Base-by-base conservation (phyloP, 208 protist species). In the Acanthamoeba castellanii region DNA sequence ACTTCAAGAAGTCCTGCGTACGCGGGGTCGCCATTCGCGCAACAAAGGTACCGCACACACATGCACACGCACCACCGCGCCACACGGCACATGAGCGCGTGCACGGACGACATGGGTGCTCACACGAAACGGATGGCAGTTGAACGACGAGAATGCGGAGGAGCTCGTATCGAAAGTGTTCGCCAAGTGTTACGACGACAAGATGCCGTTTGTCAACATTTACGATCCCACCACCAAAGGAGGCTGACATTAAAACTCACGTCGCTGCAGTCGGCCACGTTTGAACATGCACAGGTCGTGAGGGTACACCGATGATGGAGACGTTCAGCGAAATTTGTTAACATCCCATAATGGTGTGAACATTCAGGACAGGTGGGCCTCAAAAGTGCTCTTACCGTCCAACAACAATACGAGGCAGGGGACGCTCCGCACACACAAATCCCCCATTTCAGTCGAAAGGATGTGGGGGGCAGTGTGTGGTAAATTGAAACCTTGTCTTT, bases 1-100 rank as follows among this genome's bases (percentile, higher is more conserved):
- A 85, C 76, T 85, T 85, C 76, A 85, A 85, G 76, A 85, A 85
- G 76, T 50, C 76, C 9, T 85, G 76, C 27, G 76, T 85, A 6
- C 76, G 76, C 47, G 47, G 76, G 18, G 45, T 57, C 13, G 76
- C 76, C 45, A 22, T 85, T 5, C 76, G 76, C 13, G 34, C 76
- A 9, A 85, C 76, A 27, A 2, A 34, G 47, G 76, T 85, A 45
- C 42, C 5, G 42, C 42, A 8, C 42, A 45, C 42, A 45, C 42
- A 45, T 8, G 5, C 42, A 8, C 42, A 8, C 42, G 42, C 42
- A 45, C 42, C 42, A 45, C 42, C 5, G 52, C 52, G 14, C 52
- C 5, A 57, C 52, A 55, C 50, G 16, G 14, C 9, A 55, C 50
- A 55, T 18, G 50, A 55, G 16, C 66, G 45, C 66, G 66, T 7